Conservation (phyloP, 2,329 filamentous ascomycete genomes). For the Hypoxylon sp. region DNA sequence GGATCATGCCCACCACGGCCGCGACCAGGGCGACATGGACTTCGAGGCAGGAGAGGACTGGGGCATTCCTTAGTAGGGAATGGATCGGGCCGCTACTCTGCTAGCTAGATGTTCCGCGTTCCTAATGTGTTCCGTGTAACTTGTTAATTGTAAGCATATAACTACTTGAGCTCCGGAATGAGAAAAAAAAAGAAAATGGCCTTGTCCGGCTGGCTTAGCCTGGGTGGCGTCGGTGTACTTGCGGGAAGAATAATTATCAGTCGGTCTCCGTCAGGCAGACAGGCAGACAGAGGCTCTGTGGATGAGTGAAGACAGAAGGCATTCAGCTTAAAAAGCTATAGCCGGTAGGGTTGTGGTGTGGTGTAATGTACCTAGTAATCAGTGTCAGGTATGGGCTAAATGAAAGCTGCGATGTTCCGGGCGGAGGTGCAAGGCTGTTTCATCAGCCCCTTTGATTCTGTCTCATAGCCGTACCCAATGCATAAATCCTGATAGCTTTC, state of each 20-base stretch:
- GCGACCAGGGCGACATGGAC: conserved; percentile 51
- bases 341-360: background rate
- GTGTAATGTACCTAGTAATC: background rate
- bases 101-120: background rate
- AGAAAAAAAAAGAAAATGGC: background rate
- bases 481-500: too few species aligned
- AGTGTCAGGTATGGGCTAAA: background rate
- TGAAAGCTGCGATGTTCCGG: background rate
- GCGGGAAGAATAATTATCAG: background rate
- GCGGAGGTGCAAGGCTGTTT: background rate
- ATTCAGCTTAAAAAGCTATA: background rate
- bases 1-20: conserved; percentile 32
- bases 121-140: background rate
- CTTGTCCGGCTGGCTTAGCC: too few species aligned
- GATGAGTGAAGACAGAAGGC: background rate
- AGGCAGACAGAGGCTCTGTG: too few species aligned
- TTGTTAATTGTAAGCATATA: background rate
- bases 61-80: conserved; percentile 39
- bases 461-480: too few species aligned
- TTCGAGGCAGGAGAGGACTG: conserved; percentile 49
- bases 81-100: conserved; percentile 5
- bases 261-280: too few species aligned
- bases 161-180: background rate
- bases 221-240: background rate
- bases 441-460: background rate